Evolutionary conservation across 2,329 filamentous ascomycete genomes (phyloP), one percentile per base, ranked within the genome.

Genomic region (Ceratocystis huliohia): DNA sequence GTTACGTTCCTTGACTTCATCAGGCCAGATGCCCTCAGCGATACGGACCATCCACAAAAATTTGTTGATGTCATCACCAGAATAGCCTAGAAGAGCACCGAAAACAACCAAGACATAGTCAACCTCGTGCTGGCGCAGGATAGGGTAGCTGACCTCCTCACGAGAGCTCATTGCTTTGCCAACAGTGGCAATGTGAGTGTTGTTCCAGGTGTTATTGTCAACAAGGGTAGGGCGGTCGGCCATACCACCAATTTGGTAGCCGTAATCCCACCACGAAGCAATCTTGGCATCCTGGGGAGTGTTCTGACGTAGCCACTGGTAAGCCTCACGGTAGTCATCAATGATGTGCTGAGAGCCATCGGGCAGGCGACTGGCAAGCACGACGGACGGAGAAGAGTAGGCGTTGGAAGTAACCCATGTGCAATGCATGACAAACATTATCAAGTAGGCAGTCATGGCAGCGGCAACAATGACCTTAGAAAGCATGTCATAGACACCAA

Each of bases 161-260:
- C 89, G 83, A 6, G 92, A 96, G 78, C 89, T 94, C 94, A 99
- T 97, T 53, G 94, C 94, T 80, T 99, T 99, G 73, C 94, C 94
- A 67, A 99, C 94, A 15, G 94, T 99, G 65, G 94, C 94, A 77
- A 99, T 99, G 76, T 99, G 94, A 6, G 94, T 99, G 80, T 99
- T 99, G 82, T 99, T 99, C 94, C 94, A 99, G 1, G 94, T 99
- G 80, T 99, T 99, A 82, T 99, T 99, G 81, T 99, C 94, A 44
- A 99, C 94, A 44, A 99, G 82, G 0, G 94, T 99, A 44, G 94
- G 94, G 65, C 94, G 85, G 76, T 99, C 94, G 63, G 94, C 94
- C 94, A 99, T 99, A 71, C 94, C 94, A 79, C 94, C 94, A 76
- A 99, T 99, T 79, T 99, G 94, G 80, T 99, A 99, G 70, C 94